Evolutionary conservation across 495 filamentous ascomycete species (phyloP).

Genomic region (Aspergillus olivimuriae): DNA sequence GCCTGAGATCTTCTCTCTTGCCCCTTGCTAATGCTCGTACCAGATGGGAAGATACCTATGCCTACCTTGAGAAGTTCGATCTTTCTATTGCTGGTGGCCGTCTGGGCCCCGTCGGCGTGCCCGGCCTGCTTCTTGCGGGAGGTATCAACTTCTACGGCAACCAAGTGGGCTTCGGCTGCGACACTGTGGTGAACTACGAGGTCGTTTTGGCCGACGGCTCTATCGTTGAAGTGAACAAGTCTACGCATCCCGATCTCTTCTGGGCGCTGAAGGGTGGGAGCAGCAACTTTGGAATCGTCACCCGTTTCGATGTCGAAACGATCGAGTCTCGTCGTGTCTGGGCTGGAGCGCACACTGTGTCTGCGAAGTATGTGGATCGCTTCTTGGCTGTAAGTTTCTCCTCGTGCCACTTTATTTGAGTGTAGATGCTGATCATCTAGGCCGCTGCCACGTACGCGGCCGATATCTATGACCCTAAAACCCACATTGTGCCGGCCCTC

Average conservation of each 20-base stretch:
- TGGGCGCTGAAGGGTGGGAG: constrained; percentile 51
- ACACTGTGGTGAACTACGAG: constrained; percentile 48
- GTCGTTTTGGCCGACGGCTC: constrained; percentile 55
- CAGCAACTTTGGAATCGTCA: constrained; percentile 52
- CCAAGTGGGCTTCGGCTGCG: constrained; percentile 42
- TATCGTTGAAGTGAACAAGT: constrained; percentile 46
- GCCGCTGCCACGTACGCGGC: constrained; percentile 25
- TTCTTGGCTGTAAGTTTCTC: constrained; percentile 21
- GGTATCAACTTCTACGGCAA: constrained; percentile 45
- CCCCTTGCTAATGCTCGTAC: constrained; percentile 18
- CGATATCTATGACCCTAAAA: constrained; percentile 27
- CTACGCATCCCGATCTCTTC: constrained; percentile 51
- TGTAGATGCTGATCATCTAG: constrained; percentile 6
- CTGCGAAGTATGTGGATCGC: constrained; percentile 21
- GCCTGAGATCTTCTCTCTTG: constrained; percentile 26
- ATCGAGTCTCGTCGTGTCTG: constrained; percentile 43
- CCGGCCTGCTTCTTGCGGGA: constrained; percentile 44
- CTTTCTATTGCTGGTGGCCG: constrained; percentile 50
- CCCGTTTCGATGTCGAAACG: constrained; percentile 41
- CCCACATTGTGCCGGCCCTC: constrained; percentile 28
- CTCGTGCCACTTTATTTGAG: too few species aligned
- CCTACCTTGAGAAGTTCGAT: constrained; percentile 35
- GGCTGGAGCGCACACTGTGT: constrained; percentile 32
- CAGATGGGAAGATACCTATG: constrained; percentile 53
- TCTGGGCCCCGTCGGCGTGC: constrained; percentile 46